phyloP scores from a whole-genome alignment of 768 basidiomycete genomes.

The Phallus indusiatus region DNA sequence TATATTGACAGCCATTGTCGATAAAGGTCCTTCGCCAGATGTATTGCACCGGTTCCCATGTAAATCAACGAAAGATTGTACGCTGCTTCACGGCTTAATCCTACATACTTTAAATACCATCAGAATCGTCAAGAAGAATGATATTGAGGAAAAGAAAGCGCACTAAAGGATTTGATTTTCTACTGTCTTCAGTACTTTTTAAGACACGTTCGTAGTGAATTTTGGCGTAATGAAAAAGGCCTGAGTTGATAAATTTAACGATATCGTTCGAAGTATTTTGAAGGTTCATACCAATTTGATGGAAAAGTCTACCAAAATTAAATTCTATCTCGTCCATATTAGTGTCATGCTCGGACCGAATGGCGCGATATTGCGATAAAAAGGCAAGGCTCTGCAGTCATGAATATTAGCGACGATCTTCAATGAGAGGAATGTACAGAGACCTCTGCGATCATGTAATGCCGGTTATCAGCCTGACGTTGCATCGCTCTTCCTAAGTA shows the following conservation, averaged over 20 bases:
- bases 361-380: slow-evolving; percentile 66
- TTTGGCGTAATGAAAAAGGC: slow-evolving; percentile 71
- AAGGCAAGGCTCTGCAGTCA: slow-evolving; percentile 71
- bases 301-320: slow-evolving; percentile 88
- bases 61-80: slow-evolving; percentile 84
- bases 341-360: slow-evolving; percentile 37
- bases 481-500: slow-evolving; percentile 90
- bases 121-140: not conserved
- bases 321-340: slow-evolving; percentile 75
- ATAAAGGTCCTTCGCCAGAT: slow-evolving; percentile 61
- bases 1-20: slow-evolving; percentile 76
- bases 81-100: slow-evolving; percentile 67
- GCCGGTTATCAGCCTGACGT: slow-evolving; percentile 87
- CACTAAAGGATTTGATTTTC: slow-evolving; percentile 23
- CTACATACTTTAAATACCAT: slow-evolving; percentile 29
- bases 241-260: slow-evolving; percentile 29
- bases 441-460: slow-evolving; percentile 77
- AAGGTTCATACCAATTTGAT: slow-evolving; percentile 65
- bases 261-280: not conserved
- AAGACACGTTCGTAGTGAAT: slow-evolving; percentile 78
- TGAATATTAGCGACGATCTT: not conserved
- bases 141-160: slow-evolving; percentile 10
- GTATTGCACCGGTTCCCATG: slow-evolving; percentile 64
- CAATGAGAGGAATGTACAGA: not conserved
- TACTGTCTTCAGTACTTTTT: slow-evolving; percentile 43